Conservation (phyloP, 306 rosid genomes). For the Psophocarpus tetragonolobus region DNA sequence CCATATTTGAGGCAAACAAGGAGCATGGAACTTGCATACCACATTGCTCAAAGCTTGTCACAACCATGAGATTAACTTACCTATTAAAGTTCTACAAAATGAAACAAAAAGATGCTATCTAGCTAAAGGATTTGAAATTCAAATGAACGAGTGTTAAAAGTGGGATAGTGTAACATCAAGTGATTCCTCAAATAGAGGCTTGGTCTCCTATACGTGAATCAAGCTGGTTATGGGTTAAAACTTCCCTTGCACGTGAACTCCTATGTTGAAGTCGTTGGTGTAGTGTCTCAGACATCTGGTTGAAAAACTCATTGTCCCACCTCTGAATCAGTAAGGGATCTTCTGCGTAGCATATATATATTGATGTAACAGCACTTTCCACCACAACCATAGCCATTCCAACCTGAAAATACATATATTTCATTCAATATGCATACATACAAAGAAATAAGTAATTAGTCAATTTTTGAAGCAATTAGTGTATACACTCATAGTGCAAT, state of each 20-base stretch:
- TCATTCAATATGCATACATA: constrained; percentile 5
- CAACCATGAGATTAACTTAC: neutral
- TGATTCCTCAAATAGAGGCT: constrained; percentile 28
- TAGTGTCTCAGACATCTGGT: constrained; percentile 85
- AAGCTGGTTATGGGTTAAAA: constrained; percentile 46
- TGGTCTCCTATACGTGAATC: constrained; percentile 41
- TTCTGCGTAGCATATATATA: constrained; percentile 87
- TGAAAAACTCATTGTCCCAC: constrained; percentile 87
- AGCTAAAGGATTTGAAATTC: neutral
- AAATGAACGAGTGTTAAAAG: neutral
- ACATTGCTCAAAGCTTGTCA: neutral
- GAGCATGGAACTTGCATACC: neutral
- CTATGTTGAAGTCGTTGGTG: constrained; percentile 82
- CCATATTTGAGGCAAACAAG: constrained; percentile 2
- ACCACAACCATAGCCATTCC: constrained; percentile 89
- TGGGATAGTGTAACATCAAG: neutral
- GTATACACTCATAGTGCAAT: too few relatives aligned
- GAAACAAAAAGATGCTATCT: neutral
- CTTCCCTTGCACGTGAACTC: constrained; percentile 71
- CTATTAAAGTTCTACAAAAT: neutral
- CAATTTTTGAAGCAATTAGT: too few relatives aligned
- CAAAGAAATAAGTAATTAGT: neutral
- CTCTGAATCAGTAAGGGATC: constrained; percentile 74
- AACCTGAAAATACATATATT: constrained; percentile 50
- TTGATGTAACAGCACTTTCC: constrained; percentile 91